These are phyloP conservation scores for Potentilla sterilis DNA, from an alignment of 306 rosid genomes.

Conservation along the genomic window DNA sequence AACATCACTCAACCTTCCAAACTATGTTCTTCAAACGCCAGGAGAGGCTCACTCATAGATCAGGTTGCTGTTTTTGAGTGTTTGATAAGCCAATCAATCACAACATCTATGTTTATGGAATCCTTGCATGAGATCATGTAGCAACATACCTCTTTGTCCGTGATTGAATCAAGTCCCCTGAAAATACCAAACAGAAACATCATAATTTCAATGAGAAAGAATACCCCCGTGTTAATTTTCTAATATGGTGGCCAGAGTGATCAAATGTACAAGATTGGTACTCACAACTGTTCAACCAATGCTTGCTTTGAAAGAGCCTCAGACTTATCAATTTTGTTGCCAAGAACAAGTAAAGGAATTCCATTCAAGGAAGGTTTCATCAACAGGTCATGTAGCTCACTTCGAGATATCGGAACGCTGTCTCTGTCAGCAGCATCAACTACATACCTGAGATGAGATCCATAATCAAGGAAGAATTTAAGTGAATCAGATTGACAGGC, in stretches of 20 bases:
- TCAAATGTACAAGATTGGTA: constrained; percentile 16
- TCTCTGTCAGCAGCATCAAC: constrained; percentile 97
- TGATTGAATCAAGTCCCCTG: constrained; percentile 82
- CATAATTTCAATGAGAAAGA: background rate
- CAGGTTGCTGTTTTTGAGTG: constrained; percentile 74
- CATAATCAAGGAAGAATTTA: constrained; percentile 20
- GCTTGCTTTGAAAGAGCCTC: constrained; percentile 94
- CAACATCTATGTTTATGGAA: constrained; percentile 82
- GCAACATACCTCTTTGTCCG: constrained; percentile 86
- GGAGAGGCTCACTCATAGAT: constrained; percentile 24
- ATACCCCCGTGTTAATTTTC: background rate
- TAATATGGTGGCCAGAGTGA: constrained; percentile 6
- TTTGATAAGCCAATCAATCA: constrained; percentile 96
- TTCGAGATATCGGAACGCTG: constrained; percentile 77
- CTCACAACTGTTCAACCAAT: constrained; percentile 87
- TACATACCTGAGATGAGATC: constrained; percentile 57
- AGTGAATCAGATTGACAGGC: constrained; percentile 7
- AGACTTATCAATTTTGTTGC: constrained; percentile 90
- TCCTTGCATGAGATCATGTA: constrained; percentile 98
- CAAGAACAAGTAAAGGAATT: constrained; percentile 83
- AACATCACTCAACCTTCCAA: constrained; percentile 12
- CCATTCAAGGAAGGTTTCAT: constrained; percentile 66
- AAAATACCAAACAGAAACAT: constrained; percentile 25
- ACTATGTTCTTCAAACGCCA: constrained; percentile 3
- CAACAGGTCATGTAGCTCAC: constrained; percentile 83